A percentile compares a stretch with the other conserved stretches of the same genome.
Evolutionary conservation across 2,329 filamentous ascomycete species (phyloP).

Genomic region (Dothiorella sarmentorum): DNA sequence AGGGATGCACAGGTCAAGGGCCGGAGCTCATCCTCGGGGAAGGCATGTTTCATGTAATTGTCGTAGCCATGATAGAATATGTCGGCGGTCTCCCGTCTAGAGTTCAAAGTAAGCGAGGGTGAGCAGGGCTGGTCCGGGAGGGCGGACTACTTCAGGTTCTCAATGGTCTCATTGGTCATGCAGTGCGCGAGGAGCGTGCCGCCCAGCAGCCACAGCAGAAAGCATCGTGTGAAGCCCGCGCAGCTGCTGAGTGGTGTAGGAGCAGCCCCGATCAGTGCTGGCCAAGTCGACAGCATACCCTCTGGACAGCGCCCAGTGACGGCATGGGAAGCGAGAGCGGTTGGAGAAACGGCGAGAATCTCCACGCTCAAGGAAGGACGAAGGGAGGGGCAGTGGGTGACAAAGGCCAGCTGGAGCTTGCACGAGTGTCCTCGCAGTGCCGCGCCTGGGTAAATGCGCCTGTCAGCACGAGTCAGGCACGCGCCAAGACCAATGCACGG

Average conservation of each 20-base stretch:
- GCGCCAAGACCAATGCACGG: constrained; percentile 11
- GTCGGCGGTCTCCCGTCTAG: constrained; percentile 50
- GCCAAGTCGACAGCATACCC: constrained; percentile 38
- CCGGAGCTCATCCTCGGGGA: constrained; percentile 92
- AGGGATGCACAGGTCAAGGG: constrained; percentile 82
- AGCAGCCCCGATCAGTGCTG: constrained; percentile 29
- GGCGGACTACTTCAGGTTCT: constrained; percentile 34
- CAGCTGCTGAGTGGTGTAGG: constrained; percentile 18
- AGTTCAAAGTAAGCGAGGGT: neutral
- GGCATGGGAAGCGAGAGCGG: constrained; percentile 31
- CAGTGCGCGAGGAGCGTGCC: constrained; percentile 34
- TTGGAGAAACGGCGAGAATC: constrained; percentile 6
- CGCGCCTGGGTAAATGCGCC: neutral
- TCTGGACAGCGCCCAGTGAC: constrained; percentile 25
- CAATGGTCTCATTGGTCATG: constrained; percentile 45
- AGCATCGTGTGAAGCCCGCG: constrained; percentile 28
- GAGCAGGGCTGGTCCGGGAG: neutral
- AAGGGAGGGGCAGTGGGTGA: constrained; percentile 2
- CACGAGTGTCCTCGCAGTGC: neutral
- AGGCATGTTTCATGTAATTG: constrained; percentile 91
- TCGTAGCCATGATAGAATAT: constrained; percentile 98
- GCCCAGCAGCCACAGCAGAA: constrained; percentile 29
- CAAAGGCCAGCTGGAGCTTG: constrained; percentile 18
- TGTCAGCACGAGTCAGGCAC: constrained; percentile 11
- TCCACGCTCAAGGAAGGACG: constrained; percentile 7